phyloP scores from a whole-genome alignment of 805 yeast species.

The Kodamaea fukazawae region DNA sequence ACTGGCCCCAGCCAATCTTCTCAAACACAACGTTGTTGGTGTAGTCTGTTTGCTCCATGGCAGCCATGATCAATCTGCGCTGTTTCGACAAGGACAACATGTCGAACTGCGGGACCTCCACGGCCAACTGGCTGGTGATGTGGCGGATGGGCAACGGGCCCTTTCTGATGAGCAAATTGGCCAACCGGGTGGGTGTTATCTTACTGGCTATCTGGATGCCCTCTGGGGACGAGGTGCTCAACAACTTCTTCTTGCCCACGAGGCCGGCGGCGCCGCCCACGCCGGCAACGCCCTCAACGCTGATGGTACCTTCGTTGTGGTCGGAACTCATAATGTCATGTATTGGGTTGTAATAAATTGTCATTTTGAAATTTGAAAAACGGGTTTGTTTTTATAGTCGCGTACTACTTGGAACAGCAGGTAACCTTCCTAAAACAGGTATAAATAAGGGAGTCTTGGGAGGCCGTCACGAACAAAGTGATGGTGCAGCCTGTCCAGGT shows the following conservation, averaged over 20 bases:
- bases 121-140: constrained; percentile 73
- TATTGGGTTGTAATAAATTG: constrained; percentile 9
- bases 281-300: too few relatives aligned
- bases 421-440: too few relatives aligned
- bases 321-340: constrained; percentile 7
- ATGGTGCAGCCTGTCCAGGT: too few relatives aligned
- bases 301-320: too few relatives aligned
- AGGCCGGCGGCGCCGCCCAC: too few relatives aligned
- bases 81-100: constrained; percentile 81
- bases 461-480: too few relatives aligned
- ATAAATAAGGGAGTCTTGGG: too few relatives aligned
- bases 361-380: constrained; percentile 1
- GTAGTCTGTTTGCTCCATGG: constrained; percentile 70
- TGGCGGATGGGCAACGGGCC: constrained; percentile 92
- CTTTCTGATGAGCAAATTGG: constrained; percentile 61
- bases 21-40: constrained; percentile 70
- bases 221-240: constrained; percentile 80
- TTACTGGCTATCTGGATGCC: constrained; percentile 85
- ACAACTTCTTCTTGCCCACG: constrained; percentile 18
- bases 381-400: too few relatives aligned
- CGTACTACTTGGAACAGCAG: too few relatives aligned
- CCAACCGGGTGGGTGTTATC: constrained; percentile 77
- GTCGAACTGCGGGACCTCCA: constrained; percentile 77
- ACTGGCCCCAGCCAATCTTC: constrained; percentile 97
- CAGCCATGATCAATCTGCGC: constrained; percentile 84